Evolutionary conservation across 2,329 filamentous ascomycete species (phyloP).

Genomic region (Nothophaeocryptopus gaeumannii): DNA sequence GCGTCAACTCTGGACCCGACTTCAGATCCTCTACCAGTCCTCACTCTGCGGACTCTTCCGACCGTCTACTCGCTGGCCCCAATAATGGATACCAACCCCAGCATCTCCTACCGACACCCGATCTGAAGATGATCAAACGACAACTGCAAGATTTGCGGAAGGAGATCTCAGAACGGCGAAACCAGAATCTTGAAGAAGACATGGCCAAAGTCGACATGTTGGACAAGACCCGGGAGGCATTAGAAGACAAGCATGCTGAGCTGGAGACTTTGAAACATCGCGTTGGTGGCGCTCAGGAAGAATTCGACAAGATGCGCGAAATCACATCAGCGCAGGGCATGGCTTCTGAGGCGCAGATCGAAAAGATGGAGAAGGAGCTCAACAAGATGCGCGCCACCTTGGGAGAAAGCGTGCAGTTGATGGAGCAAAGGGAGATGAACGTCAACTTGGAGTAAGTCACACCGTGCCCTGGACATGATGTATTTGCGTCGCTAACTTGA

Average conservation of each 20-base stretch:
- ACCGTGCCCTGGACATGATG: background rate
- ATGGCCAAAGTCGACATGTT: slow-evolving; percentile 92
- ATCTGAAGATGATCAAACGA: slow-evolving; percentile 80
- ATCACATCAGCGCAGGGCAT: slow-evolving; percentile 82
- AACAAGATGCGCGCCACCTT: slow-evolving; percentile 83
- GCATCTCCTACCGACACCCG: slow-evolving; percentile 82
- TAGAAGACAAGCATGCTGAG: slow-evolving; percentile 91
- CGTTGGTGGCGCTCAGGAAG: slow-evolving; percentile 82
- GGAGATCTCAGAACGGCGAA: slow-evolving; percentile 86
- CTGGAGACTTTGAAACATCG: slow-evolving; percentile 88
- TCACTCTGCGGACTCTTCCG: slow-evolving; percentile 48
- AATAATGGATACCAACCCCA: slow-evolving; percentile 85
- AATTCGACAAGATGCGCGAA: slow-evolving; percentile 87
- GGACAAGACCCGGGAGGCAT: slow-evolving; percentile 91
- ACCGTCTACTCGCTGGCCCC: slow-evolving; percentile 77
- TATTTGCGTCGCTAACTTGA: background rate
- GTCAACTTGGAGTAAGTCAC: slow-evolving; percentile 82
- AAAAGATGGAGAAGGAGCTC: slow-evolving; percentile 98
- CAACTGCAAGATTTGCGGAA: slow-evolving; percentile 76
- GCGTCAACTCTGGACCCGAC: slow-evolving; percentile 73
- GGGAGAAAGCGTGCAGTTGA: slow-evolving; percentile 80
- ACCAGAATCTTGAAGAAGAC: slow-evolving; percentile 78
- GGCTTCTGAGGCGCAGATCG: slow-evolving; percentile 87
- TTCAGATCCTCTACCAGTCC: slow-evolving; percentile 55
- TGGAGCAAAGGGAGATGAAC: slow-evolving; percentile 95